Base-by-base conservation (phyloP, 2,329 filamentous ascomycete species). In the Amauroascus verrucosus region DNA sequence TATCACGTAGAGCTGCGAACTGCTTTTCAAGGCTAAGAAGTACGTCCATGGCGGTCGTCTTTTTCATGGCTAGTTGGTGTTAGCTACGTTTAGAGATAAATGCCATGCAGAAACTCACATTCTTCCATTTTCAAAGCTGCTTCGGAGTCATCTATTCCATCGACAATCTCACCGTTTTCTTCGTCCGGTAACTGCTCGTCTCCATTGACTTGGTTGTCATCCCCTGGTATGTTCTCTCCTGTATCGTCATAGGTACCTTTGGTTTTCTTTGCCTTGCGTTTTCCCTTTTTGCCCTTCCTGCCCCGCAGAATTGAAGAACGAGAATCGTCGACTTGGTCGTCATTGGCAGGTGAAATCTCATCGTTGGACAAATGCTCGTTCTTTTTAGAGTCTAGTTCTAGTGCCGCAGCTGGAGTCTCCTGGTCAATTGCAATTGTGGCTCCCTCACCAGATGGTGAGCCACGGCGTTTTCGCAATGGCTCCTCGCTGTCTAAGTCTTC, bases 11-110 rank as follows among this genome's bases (percentile, higher is more conserved):
- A 16, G 85, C 79, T 55, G 84, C 82, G 71, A 98, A 98, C 65
- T 93, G 87, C 67, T 85, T 85, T 66, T 97, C 91, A 41, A 98
- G 85, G 16, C 81, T 79, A 16, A 81, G 77, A 61, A 96, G 78
- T 60, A 88, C 82, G 53, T 89, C 86, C 64, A 90, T 84, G 0
- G 90, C 90, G 32, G 80, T 79, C 64, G 83, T 83, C 71, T 91
- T 93, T 64, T 82, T 83, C 63, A 86, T 81, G 59, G 86, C 87
- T 91, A 62, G 35, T 37, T 56, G 55, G 56, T 11, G 30, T 52
- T 30, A 54, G 55, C 45, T 30, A 28, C 3, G 5, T 30, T 22
- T 13, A n/a, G 18, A 16, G 9, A 45, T 9, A 16, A 8, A 16
- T 28, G 5, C 3, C 13, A 8, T 26, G 41, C 13, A 45, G 38